phyloP scores from a whole-genome alignment of 1,139 yeast species.

The Pichia sp. region DNA sequence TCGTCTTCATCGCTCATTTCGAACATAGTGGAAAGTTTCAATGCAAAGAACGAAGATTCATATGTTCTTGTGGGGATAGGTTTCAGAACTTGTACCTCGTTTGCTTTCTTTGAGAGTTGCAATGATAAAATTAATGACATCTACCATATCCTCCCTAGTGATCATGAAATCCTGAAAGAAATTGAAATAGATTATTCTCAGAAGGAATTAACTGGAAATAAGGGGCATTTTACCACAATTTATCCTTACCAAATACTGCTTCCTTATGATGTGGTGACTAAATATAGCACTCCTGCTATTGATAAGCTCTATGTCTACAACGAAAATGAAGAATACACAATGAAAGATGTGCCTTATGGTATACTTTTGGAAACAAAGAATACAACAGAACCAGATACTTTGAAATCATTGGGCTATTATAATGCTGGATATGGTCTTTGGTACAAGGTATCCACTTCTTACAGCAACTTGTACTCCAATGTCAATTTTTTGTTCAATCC shows the following conservation, averaged over 20 bases:
- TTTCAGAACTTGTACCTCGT: constrained; percentile 6
- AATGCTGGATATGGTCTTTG: constrained; percentile 40
- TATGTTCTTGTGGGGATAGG: constrained; percentile 5
- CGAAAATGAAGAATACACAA: not conserved
- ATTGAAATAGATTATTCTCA: not conserved
- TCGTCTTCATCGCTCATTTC: no score
- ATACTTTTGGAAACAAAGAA: not conserved
- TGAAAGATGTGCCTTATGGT: constrained; percentile 1
- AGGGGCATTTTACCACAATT: constrained; percentile 3
- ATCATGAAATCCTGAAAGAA: not conserved
- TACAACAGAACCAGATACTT: not conserved
- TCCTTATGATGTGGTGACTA: constrained; percentile 1
- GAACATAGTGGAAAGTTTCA: no score
- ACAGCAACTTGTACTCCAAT: not conserved
- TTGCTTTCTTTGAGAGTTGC: constrained; percentile 8
- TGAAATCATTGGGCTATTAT: constrained; percentile 5
- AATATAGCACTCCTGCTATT: constrained; percentile 3
- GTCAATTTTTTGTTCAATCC: constrained; percentile 52
- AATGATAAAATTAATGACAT: constrained; percentile 1
- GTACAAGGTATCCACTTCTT: constrained; percentile 36
- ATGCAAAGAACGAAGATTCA: no score
- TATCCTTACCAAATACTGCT: constrained; percentile 8
- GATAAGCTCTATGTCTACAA: constrained; percentile 5
- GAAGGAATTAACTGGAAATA: constrained; percentile 1
- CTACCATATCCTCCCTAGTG: not conserved